Evolutionary conservation across 2,329 filamentous ascomycete species (phyloP).

Genomic region (Colletotrichum ledebouriae): DNA sequence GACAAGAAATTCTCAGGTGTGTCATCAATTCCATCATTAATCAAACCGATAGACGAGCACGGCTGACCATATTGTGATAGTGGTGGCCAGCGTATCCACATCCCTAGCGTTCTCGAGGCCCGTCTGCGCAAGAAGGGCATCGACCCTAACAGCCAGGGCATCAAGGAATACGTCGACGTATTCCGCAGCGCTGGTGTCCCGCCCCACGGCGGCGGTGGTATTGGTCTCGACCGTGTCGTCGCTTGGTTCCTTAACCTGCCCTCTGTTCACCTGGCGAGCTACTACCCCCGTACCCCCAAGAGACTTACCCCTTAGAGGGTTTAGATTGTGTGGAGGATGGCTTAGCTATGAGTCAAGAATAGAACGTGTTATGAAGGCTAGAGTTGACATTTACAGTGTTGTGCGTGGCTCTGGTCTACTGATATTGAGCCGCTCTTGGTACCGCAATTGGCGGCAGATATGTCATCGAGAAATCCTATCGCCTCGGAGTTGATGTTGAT

Average conservation of each 20-base stretch:
- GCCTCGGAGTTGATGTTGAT: too few relatives aligned
- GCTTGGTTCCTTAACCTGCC: slow-evolving; percentile 72
- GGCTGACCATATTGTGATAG: slow-evolving; percentile 47
- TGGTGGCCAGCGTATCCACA: slow-evolving; percentile 86
- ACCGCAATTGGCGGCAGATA: too few relatives aligned
- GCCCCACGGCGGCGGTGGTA: slow-evolving; percentile 91
- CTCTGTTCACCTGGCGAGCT: slow-evolving; percentile 69
- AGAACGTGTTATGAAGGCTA: slow-evolving; percentile 6
- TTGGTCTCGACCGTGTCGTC: slow-evolving; percentile 90
- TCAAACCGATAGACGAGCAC: too few relatives aligned
- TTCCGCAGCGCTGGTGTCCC: slow-evolving; percentile 86
- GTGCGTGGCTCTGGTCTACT: background rate
- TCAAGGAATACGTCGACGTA: slow-evolving; percentile 90
- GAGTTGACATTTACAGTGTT: background rate
- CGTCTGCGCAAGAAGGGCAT: slow-evolving; percentile 85
- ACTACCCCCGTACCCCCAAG: slow-evolving; percentile 73
- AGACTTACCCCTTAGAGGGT: slow-evolving; percentile 59
- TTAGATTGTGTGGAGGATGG: background rate
- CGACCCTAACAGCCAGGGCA: slow-evolving; percentile 78
- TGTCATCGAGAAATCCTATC: too few relatives aligned
- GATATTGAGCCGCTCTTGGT: too few relatives aligned
- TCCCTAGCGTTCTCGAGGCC: slow-evolving; percentile 77
- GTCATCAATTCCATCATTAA: too few relatives aligned
- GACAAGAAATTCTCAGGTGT: slow-evolving; percentile 85
- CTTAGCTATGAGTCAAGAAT: slow-evolving; percentile 20